Evolutionary conservation across 495 filamentous ascomycete genomes (phyloP).

Genomic region (Podospora pseudocomata): DNA sequence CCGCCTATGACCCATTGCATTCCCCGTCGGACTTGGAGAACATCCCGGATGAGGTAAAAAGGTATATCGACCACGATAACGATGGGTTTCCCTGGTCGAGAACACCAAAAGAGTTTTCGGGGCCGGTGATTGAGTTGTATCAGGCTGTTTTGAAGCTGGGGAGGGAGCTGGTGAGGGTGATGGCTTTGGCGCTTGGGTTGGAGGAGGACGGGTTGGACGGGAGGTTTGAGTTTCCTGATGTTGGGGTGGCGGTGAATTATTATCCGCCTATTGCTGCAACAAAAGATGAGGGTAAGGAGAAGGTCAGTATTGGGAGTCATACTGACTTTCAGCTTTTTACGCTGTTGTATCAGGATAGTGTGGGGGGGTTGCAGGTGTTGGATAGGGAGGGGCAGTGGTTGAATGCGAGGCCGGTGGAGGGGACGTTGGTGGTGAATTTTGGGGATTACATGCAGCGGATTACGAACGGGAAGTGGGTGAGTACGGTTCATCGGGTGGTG

Average conservation of each 20-base stretch:
- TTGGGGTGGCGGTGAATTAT: conserved; percentile 31
- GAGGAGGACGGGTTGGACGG: conserved; percentile 49
- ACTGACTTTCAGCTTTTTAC: conserved; percentile 63
- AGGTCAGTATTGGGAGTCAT: conserved; percentile 52
- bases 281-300: background rate
- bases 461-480: conserved; percentile 58
- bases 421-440: conserved; percentile 64
- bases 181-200: conserved; percentile 48
- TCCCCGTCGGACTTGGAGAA: conserved; percentile 29
- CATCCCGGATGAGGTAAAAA: conserved; percentile 36
- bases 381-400: conserved; percentile 54
- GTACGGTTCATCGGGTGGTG: conserved; percentile 59
- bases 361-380: conserved; percentile 54
- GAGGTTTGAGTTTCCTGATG: conserved; percentile 46
- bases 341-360: conserved; percentile 53
- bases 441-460: conserved; percentile 63
- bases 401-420: conserved; percentile 50
- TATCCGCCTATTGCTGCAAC: conserved; percentile 25
- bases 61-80: conserved; percentile 40
- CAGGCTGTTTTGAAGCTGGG: conserved; percentile 45
- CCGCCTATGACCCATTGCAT: conserved; percentile 39
- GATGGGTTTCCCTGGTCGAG: conserved; percentile 50
- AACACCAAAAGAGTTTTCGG: conserved; percentile 43
- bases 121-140: conserved; percentile 43
- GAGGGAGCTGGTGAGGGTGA: conserved; percentile 43